Base-by-base conservation (phyloP, 1,139 yeast species). In the Yamadazyma kanchanaburiensis region DNA sequence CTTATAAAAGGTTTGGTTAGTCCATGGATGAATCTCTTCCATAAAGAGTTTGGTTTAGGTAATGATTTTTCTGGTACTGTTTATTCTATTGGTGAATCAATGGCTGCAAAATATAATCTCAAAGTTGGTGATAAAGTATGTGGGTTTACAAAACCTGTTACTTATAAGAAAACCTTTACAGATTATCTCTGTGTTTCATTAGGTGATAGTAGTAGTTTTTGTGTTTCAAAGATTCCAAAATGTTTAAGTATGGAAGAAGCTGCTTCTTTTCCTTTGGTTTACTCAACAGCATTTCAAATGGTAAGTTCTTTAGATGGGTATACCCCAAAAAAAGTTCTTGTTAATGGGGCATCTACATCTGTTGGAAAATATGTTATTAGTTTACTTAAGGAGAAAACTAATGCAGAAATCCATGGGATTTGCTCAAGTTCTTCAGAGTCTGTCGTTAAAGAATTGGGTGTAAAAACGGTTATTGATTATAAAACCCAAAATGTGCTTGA, bases 291-390 rank as follows among this genome's bases (percentile, higher is more conserved):
- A 0, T 60, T 51, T 39, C 61, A 58, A 25, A 48, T 75, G 32
- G 49, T 77, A 27, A 54, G 54, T 31, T 6, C 9, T 4, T 15
- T 18, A 6, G 7, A 9, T 4, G 19, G 21, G 6, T 17, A 27
- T 1, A 7, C 34, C 12, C 21, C 24, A 5, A 24, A 28, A 9
- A 22, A 29, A 23, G 70, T 83, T 1, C 58, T 84, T 28, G 63
- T 85, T 23, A 63, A 82, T 36, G 95, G 95, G 25, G 91, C 83
- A 10, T 76, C 85, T 4, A 75, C 94, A 1, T 64, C 80, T n/a
- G 83, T 82, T 5, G 94, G 91, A 2, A 54, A 76, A 37, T 70
- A 64, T 55, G 68, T 72, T 3, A 62, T 77, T 17, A 87, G 80
- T 48, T 45, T 83, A 14, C 70, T 79, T 14, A 77, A 73, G 40